These are phyloP conservation scores for Rhodamnia rubescens DNA, from an alignment of 345 rosid genomes.

Conservation along the genomic window DNA sequence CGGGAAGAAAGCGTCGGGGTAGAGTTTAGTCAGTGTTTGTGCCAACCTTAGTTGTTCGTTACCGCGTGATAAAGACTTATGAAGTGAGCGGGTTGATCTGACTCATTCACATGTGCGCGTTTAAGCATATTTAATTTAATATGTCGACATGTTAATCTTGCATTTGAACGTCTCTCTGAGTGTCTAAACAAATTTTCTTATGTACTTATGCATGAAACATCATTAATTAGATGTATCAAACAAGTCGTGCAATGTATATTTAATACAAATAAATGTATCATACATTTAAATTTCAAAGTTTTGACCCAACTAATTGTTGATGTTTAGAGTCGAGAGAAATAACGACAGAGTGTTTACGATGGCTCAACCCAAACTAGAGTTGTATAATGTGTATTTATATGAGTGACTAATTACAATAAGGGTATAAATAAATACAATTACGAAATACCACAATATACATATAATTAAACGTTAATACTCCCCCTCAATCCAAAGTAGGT, in stretches of 20 bases:
- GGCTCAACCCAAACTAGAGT: too few species aligned
- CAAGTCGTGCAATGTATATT: accelerated
- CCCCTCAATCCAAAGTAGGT: too few species aligned
- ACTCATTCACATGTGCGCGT: neutral
- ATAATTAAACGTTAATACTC: too few species aligned
- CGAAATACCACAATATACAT: too few species aligned
- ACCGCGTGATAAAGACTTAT: neutral
- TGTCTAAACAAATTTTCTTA: neutral
- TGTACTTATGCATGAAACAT: neutral
- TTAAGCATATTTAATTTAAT: neutral
- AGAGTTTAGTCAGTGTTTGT: neutral
- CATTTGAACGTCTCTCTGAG: neutral
- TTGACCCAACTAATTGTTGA: neutral
- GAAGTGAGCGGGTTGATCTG: neutral
- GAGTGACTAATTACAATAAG: too few species aligned
- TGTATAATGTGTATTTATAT: too few species aligned
- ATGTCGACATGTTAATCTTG: neutral
- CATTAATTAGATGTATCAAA: neutral
- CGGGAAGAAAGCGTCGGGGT: neutral
- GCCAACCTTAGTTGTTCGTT: neutral
- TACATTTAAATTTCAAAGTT: neutral
- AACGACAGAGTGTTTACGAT: too few species aligned
- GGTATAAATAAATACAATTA: too few species aligned
- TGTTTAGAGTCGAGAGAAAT: too few species aligned
- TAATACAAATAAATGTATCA: accelerated